Conservation (phyloP, 2,329 filamentous ascomycete species). For the Xylaria sp. region DNA sequence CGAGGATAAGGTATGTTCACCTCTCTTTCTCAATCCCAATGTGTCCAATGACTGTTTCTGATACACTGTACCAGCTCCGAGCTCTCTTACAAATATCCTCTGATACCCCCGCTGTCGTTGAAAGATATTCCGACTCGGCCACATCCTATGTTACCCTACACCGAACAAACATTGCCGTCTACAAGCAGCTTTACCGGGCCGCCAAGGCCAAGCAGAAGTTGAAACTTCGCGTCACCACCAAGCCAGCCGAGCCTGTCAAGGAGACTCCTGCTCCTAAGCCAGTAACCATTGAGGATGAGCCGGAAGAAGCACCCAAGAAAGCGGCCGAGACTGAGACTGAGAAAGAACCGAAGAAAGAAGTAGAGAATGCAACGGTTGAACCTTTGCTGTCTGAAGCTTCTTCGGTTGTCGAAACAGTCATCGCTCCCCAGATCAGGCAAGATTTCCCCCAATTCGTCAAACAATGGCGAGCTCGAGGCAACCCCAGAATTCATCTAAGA, state of each 20-base stretch:
- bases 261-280: constrained; percentile 52
- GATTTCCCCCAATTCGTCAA: constrained; percentile 45
- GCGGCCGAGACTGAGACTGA: neutral
- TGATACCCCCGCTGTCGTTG: constrained; percentile 74
- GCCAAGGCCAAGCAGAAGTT: constrained; percentile 99
- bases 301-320: constrained; percentile 37
- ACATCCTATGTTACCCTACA: constrained; percentile 83
- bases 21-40: neutral
- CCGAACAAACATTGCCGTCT: constrained; percentile 79
- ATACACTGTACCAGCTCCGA: constrained; percentile 67
- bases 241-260: constrained; percentile 45
- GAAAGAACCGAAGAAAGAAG: neutral
- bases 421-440: constrained; percentile 42
- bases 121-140: constrained; percentile 96
- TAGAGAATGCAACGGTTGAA: neutral
- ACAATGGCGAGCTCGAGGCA: constrained; percentile 44
- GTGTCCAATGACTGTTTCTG: neutral
- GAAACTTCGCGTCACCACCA: constrained; percentile 77
- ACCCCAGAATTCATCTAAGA: constrained; percentile 44
- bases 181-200: constrained; percentile 96
- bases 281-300: constrained; percentile 63
- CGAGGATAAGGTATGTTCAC: constrained; percentile 78
- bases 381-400: constrained; percentile 16
- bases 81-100: constrained; percentile 71
- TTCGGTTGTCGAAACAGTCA: constrained; percentile 38